Conservation (phyloP, 371 early-diverging fungal genomes). For the Choanephora cucurbitarum region DNA sequence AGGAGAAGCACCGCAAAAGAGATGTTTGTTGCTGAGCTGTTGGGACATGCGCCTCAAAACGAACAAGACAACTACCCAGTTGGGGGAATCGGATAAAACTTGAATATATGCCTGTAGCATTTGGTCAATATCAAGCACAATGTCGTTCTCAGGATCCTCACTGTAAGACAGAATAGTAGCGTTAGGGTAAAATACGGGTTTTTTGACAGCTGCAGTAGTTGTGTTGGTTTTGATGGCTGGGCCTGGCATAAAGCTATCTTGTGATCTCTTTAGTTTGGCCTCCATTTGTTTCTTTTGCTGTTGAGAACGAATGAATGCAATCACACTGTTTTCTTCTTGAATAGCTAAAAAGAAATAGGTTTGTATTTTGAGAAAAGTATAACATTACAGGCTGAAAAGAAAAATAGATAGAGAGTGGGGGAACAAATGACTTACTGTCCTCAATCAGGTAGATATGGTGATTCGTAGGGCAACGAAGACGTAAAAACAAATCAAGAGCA, state of each 20-base stretch:
- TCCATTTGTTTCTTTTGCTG: conserved; percentile 14
- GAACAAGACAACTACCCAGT: conserved; percentile 66
- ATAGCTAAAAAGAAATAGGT: conserved; percentile 8
- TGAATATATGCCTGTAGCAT: conserved; percentile 55
- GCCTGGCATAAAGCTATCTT: conserved; percentile 16
- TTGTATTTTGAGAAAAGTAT: too few species aligned
- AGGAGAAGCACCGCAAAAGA: conserved; percentile 63
- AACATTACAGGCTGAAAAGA: too few species aligned
- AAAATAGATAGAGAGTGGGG: too few species aligned
- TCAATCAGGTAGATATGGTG: conserved; percentile 53
- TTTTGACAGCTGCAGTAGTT: not conserved
- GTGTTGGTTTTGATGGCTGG: conserved; percentile 7
- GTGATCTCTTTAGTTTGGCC: conserved; percentile 11
- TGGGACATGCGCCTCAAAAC: conserved; percentile 64
- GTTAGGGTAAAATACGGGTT: conserved; percentile 30
- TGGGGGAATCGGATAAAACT: conserved; percentile 62
- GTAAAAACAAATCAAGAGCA: conserved; percentile 55
- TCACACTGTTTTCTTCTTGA: conserved; percentile 21
- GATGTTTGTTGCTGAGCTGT: conserved; percentile 74
- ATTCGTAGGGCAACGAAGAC: conserved; percentile 60
- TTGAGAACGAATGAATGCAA: conserved; percentile 12
- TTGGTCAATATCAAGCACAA: conserved; percentile 30
- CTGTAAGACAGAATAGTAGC: conserved; percentile 50
- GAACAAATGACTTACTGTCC: conserved; percentile 33
- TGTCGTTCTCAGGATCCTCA: conserved; percentile 24